These are phyloP conservation scores for Cercospora sp. DNA, from an alignment of 2,329 filamentous ascomycete genomes.

Conservation along the genomic window DNA sequence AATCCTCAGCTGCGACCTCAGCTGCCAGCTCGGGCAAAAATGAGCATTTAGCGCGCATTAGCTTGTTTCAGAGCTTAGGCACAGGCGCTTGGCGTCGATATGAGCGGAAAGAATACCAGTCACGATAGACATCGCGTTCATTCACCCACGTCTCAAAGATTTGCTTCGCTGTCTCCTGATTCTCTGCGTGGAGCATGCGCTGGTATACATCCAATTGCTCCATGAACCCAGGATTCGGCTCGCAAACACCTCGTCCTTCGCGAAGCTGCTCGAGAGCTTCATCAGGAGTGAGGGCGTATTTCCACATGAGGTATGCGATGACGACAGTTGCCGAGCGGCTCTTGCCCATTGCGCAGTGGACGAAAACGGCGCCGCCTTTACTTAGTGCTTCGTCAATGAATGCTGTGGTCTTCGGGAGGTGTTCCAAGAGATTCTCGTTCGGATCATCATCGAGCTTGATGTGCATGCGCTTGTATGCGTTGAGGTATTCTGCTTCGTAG, in stretches of 20 bases:
- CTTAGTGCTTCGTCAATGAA: conserved; percentile 78
- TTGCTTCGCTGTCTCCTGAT: conserved; percentile 27
- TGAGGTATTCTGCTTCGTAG: conserved; percentile 59
- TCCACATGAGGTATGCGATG: conserved; percentile 76
- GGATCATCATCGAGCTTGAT: conserved; percentile 87
- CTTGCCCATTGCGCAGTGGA: conserved; percentile 89
- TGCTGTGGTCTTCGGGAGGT: conserved; percentile 67
- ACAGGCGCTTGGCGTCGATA: conserved; percentile 22
- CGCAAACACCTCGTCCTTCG: conserved; percentile 71
- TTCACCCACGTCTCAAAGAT: conserved; percentile 41
- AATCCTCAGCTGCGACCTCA: not conserved
- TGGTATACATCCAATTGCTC: conserved; percentile 81
- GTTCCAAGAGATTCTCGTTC: conserved; percentile 78
- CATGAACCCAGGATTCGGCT: conserved; percentile 90
- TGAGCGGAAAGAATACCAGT: conserved; percentile 38
- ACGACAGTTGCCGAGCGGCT: conserved; percentile 83
- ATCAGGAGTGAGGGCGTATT: conserved; percentile 50
- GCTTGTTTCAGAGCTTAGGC: conserved; percentile 26
- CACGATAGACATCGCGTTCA: conserved; percentile 38
- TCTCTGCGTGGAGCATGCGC: conserved; percentile 59
- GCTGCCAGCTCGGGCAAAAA: not conserved
- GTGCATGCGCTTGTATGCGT: conserved; percentile 61
- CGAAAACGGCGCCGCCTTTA: conserved; percentile 60
- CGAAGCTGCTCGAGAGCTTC: conserved; percentile 71
- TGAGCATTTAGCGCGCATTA: conserved; percentile 16